Conservation (phyloP, 1,284 basidiomycete genomes). For the Pyrrhoderma lamaoense region DNA sequence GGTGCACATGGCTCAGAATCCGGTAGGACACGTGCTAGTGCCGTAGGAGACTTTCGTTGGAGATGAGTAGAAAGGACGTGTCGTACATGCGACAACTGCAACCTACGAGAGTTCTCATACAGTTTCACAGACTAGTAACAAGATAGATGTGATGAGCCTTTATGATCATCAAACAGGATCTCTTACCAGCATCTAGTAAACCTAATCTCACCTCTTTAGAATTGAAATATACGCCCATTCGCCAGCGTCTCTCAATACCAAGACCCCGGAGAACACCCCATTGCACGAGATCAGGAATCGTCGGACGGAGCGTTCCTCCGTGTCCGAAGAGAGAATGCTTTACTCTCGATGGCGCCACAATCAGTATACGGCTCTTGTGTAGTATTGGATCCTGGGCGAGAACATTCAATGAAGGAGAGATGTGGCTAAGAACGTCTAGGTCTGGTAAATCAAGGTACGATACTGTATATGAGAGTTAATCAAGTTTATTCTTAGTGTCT, state of each 20-base stretch:
- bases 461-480: constrained; percentile 32
- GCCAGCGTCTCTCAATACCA: constrained; percentile 55
- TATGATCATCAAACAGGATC: constrained; percentile 11
- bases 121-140: constrained; percentile 44
- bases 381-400: constrained; percentile 55
- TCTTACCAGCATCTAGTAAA: too few relatives aligned
- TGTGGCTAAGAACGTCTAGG: constrained; percentile 42
- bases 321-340: constrained; percentile 54
- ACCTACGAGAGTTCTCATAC: constrained; percentile 45
- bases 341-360: constrained; percentile 59
- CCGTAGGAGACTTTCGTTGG: constrained; percentile 29
- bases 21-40: constrained; percentile 41
- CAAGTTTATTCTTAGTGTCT: background rate
- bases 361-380: constrained; percentile 48
- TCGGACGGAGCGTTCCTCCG: constrained; percentile 52
- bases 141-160: constrained; percentile 6
- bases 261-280: constrained; percentile 61
- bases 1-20: constrained; percentile 47
- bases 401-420: constrained; percentile 35
- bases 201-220: constrained; percentile 51
- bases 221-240: constrained; percentile 55
- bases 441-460: constrained; percentile 68
- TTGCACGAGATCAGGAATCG: constrained; percentile 55
- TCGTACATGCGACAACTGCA: constrained; percentile 43
- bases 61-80: constrained; percentile 42